phyloP scores from a whole-genome alignment of 1,139 yeast species.

The Diutina catenulata region DNA sequence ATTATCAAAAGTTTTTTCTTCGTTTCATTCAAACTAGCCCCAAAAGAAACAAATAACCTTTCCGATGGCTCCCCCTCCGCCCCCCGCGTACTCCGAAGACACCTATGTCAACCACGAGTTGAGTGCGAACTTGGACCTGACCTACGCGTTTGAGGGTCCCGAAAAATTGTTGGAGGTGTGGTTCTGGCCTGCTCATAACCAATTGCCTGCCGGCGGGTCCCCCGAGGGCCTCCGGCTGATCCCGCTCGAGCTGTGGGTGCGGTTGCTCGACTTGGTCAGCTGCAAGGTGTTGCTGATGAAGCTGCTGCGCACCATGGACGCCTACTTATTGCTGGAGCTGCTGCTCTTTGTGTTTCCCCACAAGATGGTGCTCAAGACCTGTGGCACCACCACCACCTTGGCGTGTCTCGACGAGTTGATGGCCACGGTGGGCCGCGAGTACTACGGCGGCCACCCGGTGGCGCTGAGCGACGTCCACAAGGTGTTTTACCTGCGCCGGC shows the following conservation, averaged over 20 bases:
- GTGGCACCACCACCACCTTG: slow-evolving; percentile 91
- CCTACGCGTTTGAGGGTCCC: slow-evolving; percentile 94
- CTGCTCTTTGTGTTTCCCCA: slow-evolving; percentile 84
- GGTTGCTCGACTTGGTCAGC: slow-evolving; percentile 66
- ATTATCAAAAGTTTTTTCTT: slow-evolving; percentile 5
- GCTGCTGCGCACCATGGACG: slow-evolving; percentile 56
- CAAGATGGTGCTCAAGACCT: slow-evolving; percentile 79
- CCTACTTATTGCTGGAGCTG: slow-evolving; percentile 81
- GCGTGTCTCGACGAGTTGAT: slow-evolving; percentile 62
- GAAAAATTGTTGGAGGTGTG: slow-evolving; percentile 87
- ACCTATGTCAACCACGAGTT: slow-evolving; percentile 65
- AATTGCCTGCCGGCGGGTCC: slow-evolving; percentile 24
- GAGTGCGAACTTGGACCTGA: slow-evolving; percentile 72
- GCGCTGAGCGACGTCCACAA: slow-evolving; percentile 33
- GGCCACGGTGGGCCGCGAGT: slow-evolving; percentile 19
- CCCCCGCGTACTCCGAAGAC: slow-evolving; percentile 32
- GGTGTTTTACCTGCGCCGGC: slow-evolving; percentile 81
- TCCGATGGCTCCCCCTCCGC: no score
- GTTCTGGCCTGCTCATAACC: slow-evolving; percentile 43
- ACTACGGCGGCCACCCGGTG: slow-evolving; percentile 5
- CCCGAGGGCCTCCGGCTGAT: slow-evolving; percentile 49
- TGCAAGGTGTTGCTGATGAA: slow-evolving; percentile 83
- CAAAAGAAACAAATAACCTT: slow-evolving; percentile 4
- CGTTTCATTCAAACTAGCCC: slow-evolving; percentile 4
- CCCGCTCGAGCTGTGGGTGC: slow-evolving; percentile 58